Percentiles rank a stretch among this genome's conserved stretches.
Conservation (phyloP, 768 basidiomycete genomes). For the Epithele typhae region DNA sequence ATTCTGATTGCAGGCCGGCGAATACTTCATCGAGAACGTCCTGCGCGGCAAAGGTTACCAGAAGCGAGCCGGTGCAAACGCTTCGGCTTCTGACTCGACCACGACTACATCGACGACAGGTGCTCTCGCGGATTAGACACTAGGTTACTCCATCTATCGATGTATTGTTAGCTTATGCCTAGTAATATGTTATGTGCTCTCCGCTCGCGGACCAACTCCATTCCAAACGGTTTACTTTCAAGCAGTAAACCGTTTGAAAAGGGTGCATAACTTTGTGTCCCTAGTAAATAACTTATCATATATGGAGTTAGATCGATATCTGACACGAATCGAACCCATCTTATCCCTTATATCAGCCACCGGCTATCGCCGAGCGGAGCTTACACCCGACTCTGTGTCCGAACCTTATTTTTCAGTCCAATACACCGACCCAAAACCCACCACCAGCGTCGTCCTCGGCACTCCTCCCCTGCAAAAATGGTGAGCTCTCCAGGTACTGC, state of each 20-base stretch:
- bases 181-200: no score
- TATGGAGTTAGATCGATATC: no score
- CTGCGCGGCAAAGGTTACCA: slow-evolving; percentile 54
- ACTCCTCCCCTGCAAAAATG: slow-evolving; percentile 26
- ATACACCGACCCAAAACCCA: slow-evolving; percentile 24
- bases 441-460: slow-evolving; percentile 24
- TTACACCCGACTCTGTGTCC: slow-evolving; percentile 5
- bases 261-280: no score
- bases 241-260: no score
- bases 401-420: slow-evolving; percentile 30
- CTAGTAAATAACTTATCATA: no score
- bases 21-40: slow-evolving; percentile 93
- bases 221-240: no score
- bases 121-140: not conserved
- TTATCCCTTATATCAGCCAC: no score
- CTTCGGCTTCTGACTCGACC: not conserved
- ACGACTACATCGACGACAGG: not conserved
- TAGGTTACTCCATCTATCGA: no score
- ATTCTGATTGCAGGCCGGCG: slow-evolving; percentile 66
- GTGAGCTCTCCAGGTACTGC: no score
- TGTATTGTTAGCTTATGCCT: not conserved
- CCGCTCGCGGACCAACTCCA: no score
- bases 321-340: no score
- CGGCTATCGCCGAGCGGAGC: slow-evolving; percentile 21
- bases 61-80: slow-evolving; percentile 27